Evolutionary conservation across 805 yeast genomes (phyloP), one percentile per base, ranked within the genome.

Genomic region (Metschnikowia lachancei): DNA sequence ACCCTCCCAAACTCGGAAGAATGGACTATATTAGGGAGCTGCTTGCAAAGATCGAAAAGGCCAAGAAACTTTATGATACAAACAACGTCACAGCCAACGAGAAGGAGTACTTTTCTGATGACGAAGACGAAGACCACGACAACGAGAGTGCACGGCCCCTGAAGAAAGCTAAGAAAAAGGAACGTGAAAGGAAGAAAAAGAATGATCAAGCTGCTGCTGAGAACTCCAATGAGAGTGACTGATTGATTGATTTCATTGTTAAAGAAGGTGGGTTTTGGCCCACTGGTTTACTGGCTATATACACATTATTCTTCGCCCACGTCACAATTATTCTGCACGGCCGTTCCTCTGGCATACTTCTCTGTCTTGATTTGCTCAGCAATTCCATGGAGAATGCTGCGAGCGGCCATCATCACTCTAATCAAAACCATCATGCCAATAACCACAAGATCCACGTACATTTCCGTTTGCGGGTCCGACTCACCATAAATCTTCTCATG

Each of bases 351-450:
- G 11, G 80, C 80, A 49, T 80, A 81, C 49, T 72, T 71, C 53
- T 80, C 82, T 47, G 78, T 78, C 56, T 76, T 79, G n/a, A 81
- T 81, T 52, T 72, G 71, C 39, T 74, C 72, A 40, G 69, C 65
- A 35, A 75, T 57, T 18, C 45, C 30, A 13, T 22, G 16, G 39
- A 54, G 40, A 24, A 45, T 18, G 19, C 19, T 41, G 31, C 34
- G 40, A 9, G 41, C 43, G 12, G 28, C 39, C 24, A 45, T 12
- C 6, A 33, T 20, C 8, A 22, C 35, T n/a, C 41, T 39, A 3
- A 39, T 29, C 17, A 41, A 11, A 13, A 45, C 20, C 13, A 49
- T 36, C 16, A 34, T 17, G 12, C 24, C 45, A 3, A 49, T 18
- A 10, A 36, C 41, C 13, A 34, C 38, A 7, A 42, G 13, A 13